Evolutionary conservation across 305 asterid species (phyloP).

Genomic region (Nicotiana rustica): DNA sequence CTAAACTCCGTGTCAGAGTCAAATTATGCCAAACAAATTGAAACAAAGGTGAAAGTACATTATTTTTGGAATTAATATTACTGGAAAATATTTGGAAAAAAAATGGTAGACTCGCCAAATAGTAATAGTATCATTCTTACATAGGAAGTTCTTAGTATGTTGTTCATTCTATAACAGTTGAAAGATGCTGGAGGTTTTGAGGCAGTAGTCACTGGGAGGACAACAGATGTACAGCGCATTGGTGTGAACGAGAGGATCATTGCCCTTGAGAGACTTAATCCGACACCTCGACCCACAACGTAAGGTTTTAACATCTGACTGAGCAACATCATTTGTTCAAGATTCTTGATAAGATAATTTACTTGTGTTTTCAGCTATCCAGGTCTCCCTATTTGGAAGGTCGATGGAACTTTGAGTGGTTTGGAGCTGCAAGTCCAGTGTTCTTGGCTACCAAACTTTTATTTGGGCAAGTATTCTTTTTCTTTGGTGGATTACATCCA

Average conservation of each 20-base stretch:
- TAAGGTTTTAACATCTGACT: slow-evolving; percentile 53
- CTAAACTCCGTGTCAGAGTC: background rate
- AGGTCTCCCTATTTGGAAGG: slow-evolving; percentile 63
- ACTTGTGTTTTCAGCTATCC: slow-evolving; percentile 44
- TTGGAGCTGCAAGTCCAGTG: slow-evolving; percentile 79
- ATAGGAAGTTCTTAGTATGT: background rate
- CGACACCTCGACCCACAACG: slow-evolving; percentile 85
- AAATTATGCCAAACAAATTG: background rate
- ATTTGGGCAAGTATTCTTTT: slow-evolving; percentile 63
- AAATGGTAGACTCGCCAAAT: background rate
- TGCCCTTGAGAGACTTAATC: slow-evolving; percentile 66
- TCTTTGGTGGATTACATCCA: slow-evolving; percentile 3
- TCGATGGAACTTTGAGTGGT: slow-evolving; percentile 76
- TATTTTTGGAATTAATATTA: background rate
- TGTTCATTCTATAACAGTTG: slow-evolving; percentile 50
- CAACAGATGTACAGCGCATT: slow-evolving; percentile 65
- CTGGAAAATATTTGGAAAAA: background rate
- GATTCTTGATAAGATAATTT: slow-evolving; percentile 32
- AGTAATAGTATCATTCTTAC: background rate
- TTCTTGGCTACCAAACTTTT: slow-evolving; percentile 67
- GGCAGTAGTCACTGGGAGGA: slow-evolving; percentile 72
- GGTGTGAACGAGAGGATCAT: slow-evolving; percentile 91
- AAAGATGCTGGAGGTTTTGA: slow-evolving; percentile 94
- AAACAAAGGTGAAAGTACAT: background rate
- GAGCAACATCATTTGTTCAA: slow-evolving; percentile 13